Conservation (phyloP, 805 yeast species). For the Metschnikowia koreensis region DNA sequence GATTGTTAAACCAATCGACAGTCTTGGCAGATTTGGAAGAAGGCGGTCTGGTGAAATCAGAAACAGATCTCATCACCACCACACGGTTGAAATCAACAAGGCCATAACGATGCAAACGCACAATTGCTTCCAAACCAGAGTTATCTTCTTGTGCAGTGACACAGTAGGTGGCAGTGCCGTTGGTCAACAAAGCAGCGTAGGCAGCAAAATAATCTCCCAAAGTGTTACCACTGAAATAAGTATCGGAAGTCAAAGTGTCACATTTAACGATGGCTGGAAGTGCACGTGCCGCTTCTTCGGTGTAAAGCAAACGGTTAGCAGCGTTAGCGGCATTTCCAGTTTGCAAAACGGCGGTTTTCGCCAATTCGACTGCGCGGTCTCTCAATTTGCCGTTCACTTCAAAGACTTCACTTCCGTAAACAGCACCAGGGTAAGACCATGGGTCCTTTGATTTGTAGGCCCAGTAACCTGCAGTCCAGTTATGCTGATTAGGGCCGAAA, state of each 20-base stretch:
- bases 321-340: slow-evolving; percentile 46
- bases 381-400: slow-evolving; percentile 58
- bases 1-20: slow-evolving; percentile 48
- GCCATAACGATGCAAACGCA: slow-evolving; percentile 52
- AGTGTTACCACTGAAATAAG: slow-evolving; percentile 53
- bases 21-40: slow-evolving; percentile 41
- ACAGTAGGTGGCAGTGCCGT: slow-evolving; percentile 58
- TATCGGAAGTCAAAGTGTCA: slow-evolving; percentile 60
- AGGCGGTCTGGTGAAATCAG: slow-evolving; percentile 57
- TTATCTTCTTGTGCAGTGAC: slow-evolving; percentile 66
- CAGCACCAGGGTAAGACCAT: slow-evolving; percentile 48
- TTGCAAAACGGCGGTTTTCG: slow-evolving; percentile 40
- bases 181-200: slow-evolving; percentile 50
- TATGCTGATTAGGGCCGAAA: slow-evolving; percentile 26
- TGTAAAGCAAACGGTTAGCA: slow-evolving; percentile 47
- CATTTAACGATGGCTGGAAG: slow-evolving; percentile 50
- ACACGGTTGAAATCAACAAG: slow-evolving; percentile 56
- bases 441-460: slow-evolving; percentile 51
- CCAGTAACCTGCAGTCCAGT: slow-evolving; percentile 62
- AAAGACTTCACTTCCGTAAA: slow-evolving; percentile 64
- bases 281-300: slow-evolving; percentile 48
- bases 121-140: slow-evolving; percentile 57
- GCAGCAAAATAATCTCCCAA: slow-evolving; percentile 50
- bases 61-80: slow-evolving; percentile 58
- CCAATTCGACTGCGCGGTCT: slow-evolving; percentile 55